Evolutionary conservation across 2,329 filamentous ascomycete species (phyloP).

Genomic region (Monilinia polystroma): DNA sequence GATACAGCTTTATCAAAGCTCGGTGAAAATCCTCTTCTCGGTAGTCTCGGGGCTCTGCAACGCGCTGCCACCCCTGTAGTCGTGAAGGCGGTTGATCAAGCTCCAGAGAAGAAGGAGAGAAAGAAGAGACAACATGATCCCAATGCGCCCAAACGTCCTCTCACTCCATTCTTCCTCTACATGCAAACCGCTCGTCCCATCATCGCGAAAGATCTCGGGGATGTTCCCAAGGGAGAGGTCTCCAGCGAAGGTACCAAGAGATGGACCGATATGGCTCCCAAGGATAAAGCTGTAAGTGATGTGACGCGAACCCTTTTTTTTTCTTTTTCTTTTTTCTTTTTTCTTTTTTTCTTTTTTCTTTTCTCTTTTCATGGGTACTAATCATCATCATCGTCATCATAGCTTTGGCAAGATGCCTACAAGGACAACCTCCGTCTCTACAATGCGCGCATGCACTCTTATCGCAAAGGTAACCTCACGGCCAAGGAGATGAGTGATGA

Average conservation of each 20-base stretch:
- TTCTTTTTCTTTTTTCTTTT: background rate
- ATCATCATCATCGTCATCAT: conserved; percentile 15
- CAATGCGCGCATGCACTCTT: conserved; percentile 63
- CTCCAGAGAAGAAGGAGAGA: conserved; percentile 78
- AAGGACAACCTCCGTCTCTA: conserved; percentile 66
- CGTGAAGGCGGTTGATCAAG: conserved; percentile 47
- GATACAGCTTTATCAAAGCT: conserved; percentile 50
- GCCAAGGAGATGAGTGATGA: conserved; percentile 62
- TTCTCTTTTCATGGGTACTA: background rate
- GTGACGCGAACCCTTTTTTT: background rate
- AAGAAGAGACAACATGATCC: conserved; percentile 87
- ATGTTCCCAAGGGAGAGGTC: conserved; percentile 81
- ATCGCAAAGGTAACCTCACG: conserved; percentile 58
- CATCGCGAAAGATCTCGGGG: conserved; percentile 75
- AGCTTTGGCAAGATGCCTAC: conserved; percentile 62
- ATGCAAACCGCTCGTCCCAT: conserved; percentile 83
- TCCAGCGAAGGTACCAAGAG: conserved; percentile 82
- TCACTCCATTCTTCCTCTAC: conserved; percentile 95
- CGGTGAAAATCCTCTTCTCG: conserved; percentile 46
- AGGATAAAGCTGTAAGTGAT: conserved; percentile 63
- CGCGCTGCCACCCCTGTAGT: conserved; percentile 42
- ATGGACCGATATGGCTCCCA: conserved; percentile 74
- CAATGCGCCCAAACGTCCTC: conserved; percentile 88
- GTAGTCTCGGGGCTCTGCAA: conserved; percentile 35
- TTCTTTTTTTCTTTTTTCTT: background rate